A percentile compares a stretch with the other conserved stretches of the same genome.
phyloP scores from a whole-genome alignment of 2,329 filamentous ascomycete genomes.

The Aureobasidium sp. region DNA sequence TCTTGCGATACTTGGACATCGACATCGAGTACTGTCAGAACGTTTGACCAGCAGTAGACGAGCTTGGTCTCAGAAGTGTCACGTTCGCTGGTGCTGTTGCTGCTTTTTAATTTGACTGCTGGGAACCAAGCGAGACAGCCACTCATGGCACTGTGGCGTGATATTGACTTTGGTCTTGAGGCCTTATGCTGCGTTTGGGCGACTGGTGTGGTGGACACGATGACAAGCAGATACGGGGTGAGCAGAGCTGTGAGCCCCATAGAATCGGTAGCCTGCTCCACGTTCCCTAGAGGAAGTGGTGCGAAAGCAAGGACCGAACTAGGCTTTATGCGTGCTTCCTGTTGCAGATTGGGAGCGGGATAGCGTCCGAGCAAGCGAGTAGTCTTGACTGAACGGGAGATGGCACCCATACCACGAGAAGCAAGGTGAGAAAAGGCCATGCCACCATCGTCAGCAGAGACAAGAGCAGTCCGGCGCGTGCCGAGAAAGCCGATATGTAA shows the following conservation, averaged over 20 bases:
- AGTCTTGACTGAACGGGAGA: conserved; percentile 81
- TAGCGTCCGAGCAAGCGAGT: conserved; percentile 88
- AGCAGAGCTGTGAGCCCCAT: conserved; percentile 92
- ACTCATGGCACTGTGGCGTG: conserved; percentile 83
- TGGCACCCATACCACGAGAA: conserved; percentile 77
- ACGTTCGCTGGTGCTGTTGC: conserved; percentile 43
- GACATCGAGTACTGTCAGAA: conserved; percentile 88
- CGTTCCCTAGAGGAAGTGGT: conserved; percentile 85
- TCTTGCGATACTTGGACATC: conserved; percentile 57
- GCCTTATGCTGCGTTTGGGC: conserved; percentile 96
- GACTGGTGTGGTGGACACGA: conserved; percentile 93
- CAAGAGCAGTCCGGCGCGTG: conserved; percentile 84
- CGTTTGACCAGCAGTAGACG: conserved; percentile 97
- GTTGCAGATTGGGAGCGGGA: conserved; percentile 58
- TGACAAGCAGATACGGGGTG: conserved; percentile 89
- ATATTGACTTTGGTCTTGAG: conserved; percentile 81
- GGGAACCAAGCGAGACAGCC: conserved; percentile 97
- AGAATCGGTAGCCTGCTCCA: conserved; percentile 77
- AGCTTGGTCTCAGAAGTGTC: conserved; percentile 74
- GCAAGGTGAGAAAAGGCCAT: conserved; percentile 99
- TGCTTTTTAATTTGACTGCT: conserved; percentile 80
- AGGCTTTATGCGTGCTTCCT: conserved; percentile 69
- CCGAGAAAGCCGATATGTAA: conserved; percentile 93
- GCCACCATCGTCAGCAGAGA: conserved; percentile 87
- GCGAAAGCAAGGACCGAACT: conserved; percentile 93